Conservation (phyloP, 176 grass and related monocot species). For the Oryza nivara region DNA sequence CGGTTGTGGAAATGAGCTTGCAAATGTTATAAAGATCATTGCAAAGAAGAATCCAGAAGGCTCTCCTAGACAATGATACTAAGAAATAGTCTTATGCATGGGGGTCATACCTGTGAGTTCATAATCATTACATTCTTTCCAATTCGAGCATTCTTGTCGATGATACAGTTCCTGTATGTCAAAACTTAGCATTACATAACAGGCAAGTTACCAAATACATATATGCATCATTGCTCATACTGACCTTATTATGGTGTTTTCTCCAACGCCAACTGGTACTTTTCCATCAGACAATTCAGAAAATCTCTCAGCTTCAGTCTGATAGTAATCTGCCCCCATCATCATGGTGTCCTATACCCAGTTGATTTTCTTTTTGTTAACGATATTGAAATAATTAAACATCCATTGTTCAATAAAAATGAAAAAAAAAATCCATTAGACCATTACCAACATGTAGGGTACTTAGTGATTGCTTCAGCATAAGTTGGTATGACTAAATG, state of each 20-base stretch:
- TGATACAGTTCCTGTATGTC: conserved; percentile 66
- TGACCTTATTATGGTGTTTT: conserved; percentile 74
- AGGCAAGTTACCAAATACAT: background rate
- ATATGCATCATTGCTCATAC: conserved; percentile 25
- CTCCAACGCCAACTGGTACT: conserved; percentile 76
- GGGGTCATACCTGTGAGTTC: conserved; percentile 62
- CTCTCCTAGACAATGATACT: background rate
- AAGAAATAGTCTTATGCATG: background rate
- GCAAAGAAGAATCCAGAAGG: background rate
- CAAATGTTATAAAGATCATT: background rate
- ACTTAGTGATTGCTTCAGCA: background rate
- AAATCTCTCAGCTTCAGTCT: conserved; percentile 73
- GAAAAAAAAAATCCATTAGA: background rate
- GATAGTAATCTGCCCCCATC: conserved; percentile 89
- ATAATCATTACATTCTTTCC: conserved; percentile 71
- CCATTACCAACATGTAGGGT: background rate
- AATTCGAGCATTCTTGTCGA: conserved; percentile 85
- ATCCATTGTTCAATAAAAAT: background rate
- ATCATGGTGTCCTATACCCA: conserved; percentile 78
- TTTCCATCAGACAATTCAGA: conserved; percentile 56
- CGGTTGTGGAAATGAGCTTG: background rate
- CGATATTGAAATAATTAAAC: conserved; percentile 1
- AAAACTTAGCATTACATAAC: conserved; percentile 20
- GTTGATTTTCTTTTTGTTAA: conserved; percentile 1
- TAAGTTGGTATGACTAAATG: background rate